A percentile compares a stretch with the other conserved stretches of the same genome.
These are phyloP conservation scores for Collybia sp. DNA, from an alignment of 768 basidiomycete species.

Conservation along the genomic window DNA sequence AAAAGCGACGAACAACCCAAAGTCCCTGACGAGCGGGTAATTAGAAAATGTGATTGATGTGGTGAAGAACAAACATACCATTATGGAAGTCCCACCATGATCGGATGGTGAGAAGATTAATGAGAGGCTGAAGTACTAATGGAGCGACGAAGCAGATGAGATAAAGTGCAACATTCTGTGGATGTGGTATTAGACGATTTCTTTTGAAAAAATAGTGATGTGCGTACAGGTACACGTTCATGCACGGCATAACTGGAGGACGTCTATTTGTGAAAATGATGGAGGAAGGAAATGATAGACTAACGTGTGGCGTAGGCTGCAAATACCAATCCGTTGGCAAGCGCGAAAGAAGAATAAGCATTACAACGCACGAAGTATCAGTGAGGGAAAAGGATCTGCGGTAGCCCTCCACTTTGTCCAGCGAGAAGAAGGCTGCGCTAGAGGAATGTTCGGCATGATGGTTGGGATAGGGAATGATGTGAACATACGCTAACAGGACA, in stretches of 20 bases:
- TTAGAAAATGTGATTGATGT: constrained; percentile 3
- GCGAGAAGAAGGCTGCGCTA: constrained; percentile 58
- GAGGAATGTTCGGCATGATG: constrained; percentile 1
- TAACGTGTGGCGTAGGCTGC: constrained; percentile 37
- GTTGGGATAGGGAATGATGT: background rate
- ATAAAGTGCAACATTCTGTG: constrained; percentile 43
- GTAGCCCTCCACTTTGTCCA: constrained; percentile 68
- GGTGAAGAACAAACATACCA: constrained; percentile 27
- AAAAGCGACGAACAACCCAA: constrained; percentile 31
- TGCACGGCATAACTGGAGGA: constrained; percentile 56
- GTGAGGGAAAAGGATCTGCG: constrained; percentile 72
- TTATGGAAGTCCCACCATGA: constrained; percentile 90
- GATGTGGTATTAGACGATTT: constrained; percentile 1
- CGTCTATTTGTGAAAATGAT: no score
- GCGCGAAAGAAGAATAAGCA: background rate
- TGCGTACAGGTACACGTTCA: constrained; percentile 71
- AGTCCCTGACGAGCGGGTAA: constrained; percentile 23
- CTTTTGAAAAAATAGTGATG: constrained; percentile 4
- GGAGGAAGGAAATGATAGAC: constrained; percentile 6
- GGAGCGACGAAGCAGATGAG: constrained; percentile 62
- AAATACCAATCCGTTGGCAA: constrained; percentile 13
- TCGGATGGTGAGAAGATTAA: constrained; percentile 71
- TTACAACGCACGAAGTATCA: constrained; percentile 63
- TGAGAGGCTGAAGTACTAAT: constrained; percentile 57
- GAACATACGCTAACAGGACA: constrained; percentile 57